Evolutionary conservation across 2,329 filamentous ascomycete genomes (phyloP).

Genomic region (Cladosporium sp.): DNA sequence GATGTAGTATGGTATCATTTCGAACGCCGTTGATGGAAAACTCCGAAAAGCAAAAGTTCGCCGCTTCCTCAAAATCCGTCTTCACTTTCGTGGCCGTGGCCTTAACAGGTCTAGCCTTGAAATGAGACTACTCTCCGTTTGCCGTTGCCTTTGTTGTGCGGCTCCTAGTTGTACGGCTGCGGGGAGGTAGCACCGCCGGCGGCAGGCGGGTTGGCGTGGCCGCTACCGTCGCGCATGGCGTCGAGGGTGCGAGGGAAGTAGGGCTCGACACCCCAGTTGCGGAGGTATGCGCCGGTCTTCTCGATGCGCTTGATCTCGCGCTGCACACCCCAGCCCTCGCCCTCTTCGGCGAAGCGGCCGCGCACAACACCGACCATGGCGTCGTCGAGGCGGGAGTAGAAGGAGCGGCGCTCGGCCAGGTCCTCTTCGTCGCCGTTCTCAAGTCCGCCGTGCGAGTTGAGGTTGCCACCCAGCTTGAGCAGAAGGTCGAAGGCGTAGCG

Average conservation of each 20-base stretch:
- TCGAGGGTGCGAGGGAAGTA: constrained; percentile 51
- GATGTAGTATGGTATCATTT: too few species aligned
- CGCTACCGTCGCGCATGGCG: constrained; percentile 39
- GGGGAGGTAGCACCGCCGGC: constrained; percentile 4
- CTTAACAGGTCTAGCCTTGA: too few species aligned
- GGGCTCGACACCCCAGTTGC: constrained; percentile 49
- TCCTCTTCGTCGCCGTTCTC: constrained; percentile 46
- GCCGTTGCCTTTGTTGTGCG: too few species aligned
- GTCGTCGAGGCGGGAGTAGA: constrained; percentile 46
- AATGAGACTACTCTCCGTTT: too few species aligned
- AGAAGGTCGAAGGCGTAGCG: constrained; percentile 50
- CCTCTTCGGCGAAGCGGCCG: constrained; percentile 44
- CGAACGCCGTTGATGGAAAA: too few species aligned
- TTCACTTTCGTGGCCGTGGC: too few species aligned
- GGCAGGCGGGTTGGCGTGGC: constrained; percentile 10
- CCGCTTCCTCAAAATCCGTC: too few species aligned
- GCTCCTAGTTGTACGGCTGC: constrained; percentile 5
- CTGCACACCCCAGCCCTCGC: constrained; percentile 48
- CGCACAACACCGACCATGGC: constrained; percentile 51
- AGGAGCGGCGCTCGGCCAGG: constrained; percentile 44
- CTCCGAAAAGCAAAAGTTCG: too few species aligned
- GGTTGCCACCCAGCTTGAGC: constrained; percentile 52
- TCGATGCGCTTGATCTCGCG: constrained; percentile 52
- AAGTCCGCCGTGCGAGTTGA: constrained; percentile 51
- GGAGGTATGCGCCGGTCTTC: constrained; percentile 49